Conservation (phyloP, 768 basidiomycete species). For the Phanerodontia chrysosporium region DNA sequence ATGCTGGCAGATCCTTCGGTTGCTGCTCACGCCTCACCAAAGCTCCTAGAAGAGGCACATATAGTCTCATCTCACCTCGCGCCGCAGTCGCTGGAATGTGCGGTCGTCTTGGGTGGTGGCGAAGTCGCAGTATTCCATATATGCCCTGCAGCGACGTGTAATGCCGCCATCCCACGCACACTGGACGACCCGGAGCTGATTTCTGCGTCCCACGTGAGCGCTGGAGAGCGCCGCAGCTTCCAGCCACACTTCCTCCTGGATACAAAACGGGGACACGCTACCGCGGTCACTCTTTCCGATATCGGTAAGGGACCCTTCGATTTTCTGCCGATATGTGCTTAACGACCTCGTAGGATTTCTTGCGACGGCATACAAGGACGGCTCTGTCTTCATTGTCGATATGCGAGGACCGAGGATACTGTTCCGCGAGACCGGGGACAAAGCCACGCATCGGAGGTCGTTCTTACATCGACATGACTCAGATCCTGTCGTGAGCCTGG, state of each 20-base stretch:
- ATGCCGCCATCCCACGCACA: constrained; percentile 19
- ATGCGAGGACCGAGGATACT: constrained; percentile 72
- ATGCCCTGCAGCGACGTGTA: constrained; percentile 12
- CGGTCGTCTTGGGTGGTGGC: constrained; percentile 49
- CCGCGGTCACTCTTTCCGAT: constrained; percentile 62
- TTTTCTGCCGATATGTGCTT: neutral
- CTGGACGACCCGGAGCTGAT: constrained; percentile 47
- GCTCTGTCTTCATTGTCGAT: constrained; percentile 61
- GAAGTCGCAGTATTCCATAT: constrained; percentile 51
- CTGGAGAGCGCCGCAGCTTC: constrained; percentile 40
- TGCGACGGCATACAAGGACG: constrained; percentile 63
- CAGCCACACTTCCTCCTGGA: constrained; percentile 59
- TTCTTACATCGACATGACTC: constrained; percentile 32
- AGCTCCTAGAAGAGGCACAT: constrained; percentile 25
- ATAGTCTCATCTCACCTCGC: constrained; percentile 49
- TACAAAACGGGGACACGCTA: constrained; percentile 42
- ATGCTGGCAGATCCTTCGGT: constrained; percentile 45
- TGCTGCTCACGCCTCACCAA: constrained; percentile 22
- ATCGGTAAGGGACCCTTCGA: constrained; percentile 46
- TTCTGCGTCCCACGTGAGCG: constrained; percentile 45
- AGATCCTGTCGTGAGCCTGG: constrained; percentile 48
- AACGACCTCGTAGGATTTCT: constrained; percentile 55
- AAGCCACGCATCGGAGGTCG: constrained; percentile 37
- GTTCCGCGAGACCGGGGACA: constrained; percentile 36
- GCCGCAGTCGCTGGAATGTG: constrained; percentile 53